phyloP scores from a whole-genome alignment of 164 flowering plant genomes.

The Magnolia kwangsiensis region DNA sequence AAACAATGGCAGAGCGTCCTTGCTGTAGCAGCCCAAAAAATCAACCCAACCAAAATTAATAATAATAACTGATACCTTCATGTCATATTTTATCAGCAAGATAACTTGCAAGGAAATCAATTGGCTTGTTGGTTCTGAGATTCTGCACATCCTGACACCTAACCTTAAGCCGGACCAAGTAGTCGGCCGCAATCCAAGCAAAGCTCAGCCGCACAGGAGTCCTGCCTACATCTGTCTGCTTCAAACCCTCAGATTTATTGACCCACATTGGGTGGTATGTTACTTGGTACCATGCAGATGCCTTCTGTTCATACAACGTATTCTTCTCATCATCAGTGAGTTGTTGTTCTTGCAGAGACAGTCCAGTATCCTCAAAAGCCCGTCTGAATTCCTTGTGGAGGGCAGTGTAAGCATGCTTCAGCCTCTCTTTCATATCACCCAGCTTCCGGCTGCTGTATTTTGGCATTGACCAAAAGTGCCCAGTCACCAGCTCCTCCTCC shows the following conservation, averaged over 20 bases:
- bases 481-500: slow-evolving; percentile 91
- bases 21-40: slow-evolving; percentile 24
- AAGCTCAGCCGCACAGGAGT: slow-evolving; percentile 59
- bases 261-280: slow-evolving; percentile 79
- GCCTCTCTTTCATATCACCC: slow-evolving; percentile 81
- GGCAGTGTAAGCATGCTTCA: slow-evolving; percentile 61
- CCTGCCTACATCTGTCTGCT: slow-evolving; percentile 26
- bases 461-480: slow-evolving; percentile 91
- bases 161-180: slow-evolving; percentile 78
- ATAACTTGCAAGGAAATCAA: slow-evolving; percentile 51
- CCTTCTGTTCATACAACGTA: slow-evolving; percentile 58
- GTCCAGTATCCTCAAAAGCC: slow-evolving; percentile 48
- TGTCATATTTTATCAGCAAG: slow-evolving; percentile 48
- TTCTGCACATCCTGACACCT: slow-evolving; percentile 21
- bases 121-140: slow-evolving; percentile 48
- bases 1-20: slow-evolving; percentile 72
- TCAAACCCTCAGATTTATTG: slow-evolving; percentile 40
- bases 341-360: slow-evolving; percentile 27
- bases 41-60: background rate
- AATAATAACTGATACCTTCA: background rate
- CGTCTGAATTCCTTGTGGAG: slow-evolving; percentile 66
- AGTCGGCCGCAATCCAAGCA: slow-evolving; percentile 89
- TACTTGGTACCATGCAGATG: slow-evolving; percentile 96
- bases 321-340: slow-evolving; percentile 58
- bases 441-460: slow-evolving; percentile 64